These are phyloP conservation scores for Scenedesmus sp. DNA, from an alignment of 163 green algal species.

Conservation along the genomic window DNA sequence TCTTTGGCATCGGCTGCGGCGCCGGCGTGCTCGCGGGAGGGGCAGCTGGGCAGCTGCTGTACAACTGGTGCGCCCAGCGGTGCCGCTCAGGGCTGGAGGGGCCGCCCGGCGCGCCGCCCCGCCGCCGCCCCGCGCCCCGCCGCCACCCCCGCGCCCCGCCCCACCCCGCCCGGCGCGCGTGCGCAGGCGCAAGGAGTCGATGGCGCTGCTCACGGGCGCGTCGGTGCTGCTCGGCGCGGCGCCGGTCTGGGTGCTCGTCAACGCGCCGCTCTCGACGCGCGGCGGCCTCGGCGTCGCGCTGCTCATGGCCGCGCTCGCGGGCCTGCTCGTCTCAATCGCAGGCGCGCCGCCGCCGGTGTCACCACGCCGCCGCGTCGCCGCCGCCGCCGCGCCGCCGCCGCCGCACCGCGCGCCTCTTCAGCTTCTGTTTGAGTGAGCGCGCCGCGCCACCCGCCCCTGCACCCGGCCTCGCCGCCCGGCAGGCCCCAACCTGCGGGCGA, in stretches of 20 bases:
- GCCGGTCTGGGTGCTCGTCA: constrained; percentile 77
- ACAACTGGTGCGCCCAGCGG: constrained; percentile 74
- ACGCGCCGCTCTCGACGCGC: constrained; percentile 51
- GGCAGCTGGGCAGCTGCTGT: constrained; percentile 75
- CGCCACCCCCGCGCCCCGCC: too few relatives aligned
- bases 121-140: too few relatives aligned
- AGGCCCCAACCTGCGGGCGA: constrained; percentile 62
- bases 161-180: too few relatives aligned
- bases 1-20: constrained; percentile 73
- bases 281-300: constrained; percentile 18
- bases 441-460: too few relatives aligned
- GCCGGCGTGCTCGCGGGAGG: constrained; percentile 80
- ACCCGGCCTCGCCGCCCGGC: too few relatives aligned
- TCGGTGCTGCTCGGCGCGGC: constrained; percentile 60
- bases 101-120: too few relatives aligned
- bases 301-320: constrained; percentile 34
- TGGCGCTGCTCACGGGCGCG: constrained; percentile 73
- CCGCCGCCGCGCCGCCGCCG: too few relatives aligned
- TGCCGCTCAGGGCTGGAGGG: too few relatives aligned
- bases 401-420: too few relatives aligned
- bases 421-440: too few relatives aligned
- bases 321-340: constrained; percentile 39
- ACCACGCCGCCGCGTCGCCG: too few relatives aligned
- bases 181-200: constrained; percentile 56
- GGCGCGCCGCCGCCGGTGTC: not conserved